A percentile compares a stretch with the other conserved stretches of the same genome.
Evolutionary conservation across 495 filamentous ascomycete genomes (phyloP).

Genomic region (Trichoderma reesei): DNA sequence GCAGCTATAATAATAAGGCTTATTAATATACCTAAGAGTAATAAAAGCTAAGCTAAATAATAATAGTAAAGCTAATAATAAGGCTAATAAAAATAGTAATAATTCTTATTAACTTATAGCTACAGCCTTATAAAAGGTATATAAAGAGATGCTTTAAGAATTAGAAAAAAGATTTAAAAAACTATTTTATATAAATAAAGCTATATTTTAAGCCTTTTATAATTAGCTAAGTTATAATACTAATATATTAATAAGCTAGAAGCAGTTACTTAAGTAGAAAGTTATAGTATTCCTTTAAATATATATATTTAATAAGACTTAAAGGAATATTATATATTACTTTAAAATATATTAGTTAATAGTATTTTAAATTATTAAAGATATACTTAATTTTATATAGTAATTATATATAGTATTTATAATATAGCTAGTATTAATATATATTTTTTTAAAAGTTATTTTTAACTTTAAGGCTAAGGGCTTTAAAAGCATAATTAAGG

Average conservation of each 20-base stretch:
- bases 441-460: neutral
- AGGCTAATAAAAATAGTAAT: too few relatives aligned
- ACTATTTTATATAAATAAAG: neutral
- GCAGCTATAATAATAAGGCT: too few relatives aligned
- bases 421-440: neutral
- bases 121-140: neutral
- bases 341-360: neutral
- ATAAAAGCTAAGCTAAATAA: neutral
- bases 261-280: neutral
- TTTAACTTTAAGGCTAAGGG: neutral
- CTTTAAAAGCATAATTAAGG: neutral
- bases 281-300: constrained; percentile 11
- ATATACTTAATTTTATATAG: neutral
- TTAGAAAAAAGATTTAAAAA: neutral
- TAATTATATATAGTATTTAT: neutral
- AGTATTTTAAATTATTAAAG: constrained; percentile 2
- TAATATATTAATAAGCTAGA: neutral
- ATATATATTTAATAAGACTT: constrained; percentile 8
- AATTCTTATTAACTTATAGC: too few relatives aligned
- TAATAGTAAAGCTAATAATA: neutral
- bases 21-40: too few relatives aligned
- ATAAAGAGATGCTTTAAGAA: neutral
- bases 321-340: too few relatives aligned
- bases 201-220: neutral
- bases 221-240: neutral